Conservation (phyloP, 2,329 filamentous ascomycete species). For the Pseudogymnoascus sp. region DNA sequence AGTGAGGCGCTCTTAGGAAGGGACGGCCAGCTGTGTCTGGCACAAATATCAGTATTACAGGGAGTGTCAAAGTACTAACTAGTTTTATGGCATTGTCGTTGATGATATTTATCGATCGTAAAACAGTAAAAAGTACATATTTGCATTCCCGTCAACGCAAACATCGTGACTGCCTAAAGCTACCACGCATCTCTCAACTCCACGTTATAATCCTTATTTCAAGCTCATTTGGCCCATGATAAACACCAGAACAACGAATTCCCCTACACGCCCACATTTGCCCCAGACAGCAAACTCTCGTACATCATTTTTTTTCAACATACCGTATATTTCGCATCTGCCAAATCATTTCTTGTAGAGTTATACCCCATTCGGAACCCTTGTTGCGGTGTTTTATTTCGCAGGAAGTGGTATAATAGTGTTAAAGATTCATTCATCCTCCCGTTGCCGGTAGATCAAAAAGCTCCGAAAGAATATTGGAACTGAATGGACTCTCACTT, state of each 20-base stretch:
- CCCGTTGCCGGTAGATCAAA: background rate
- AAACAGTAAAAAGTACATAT: background rate
- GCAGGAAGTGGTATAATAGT: background rate
- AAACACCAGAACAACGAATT: constrained; percentile 51
- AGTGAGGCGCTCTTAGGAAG: background rate
- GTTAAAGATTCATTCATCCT: background rate
- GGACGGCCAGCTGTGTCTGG: background rate
- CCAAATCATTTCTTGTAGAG: background rate
- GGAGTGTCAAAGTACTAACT: background rate
- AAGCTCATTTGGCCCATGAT: constrained; percentile 35
- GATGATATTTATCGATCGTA: background rate
- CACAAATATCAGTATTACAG: background rate
- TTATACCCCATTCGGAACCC: background rate
- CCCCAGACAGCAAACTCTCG: constrained; percentile 50
- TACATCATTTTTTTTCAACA: constrained; percentile 39
- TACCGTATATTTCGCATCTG: background rate
- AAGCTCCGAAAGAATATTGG: background rate
- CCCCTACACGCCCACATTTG: constrained; percentile 49
- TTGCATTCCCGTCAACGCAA: background rate
- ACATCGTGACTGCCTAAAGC: background rate
- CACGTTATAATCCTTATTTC: background rate
- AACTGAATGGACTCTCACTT: background rate
- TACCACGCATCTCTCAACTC: background rate
- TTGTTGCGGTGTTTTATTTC: background rate
- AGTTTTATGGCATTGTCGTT: background rate